A percentile compares a stretch with the other conserved stretches of the same genome.
These are phyloP conservation scores for Thecaphora frezii DNA, from an alignment of 1,284 basidiomycete genomes.

Conservation along the genomic window DNA sequence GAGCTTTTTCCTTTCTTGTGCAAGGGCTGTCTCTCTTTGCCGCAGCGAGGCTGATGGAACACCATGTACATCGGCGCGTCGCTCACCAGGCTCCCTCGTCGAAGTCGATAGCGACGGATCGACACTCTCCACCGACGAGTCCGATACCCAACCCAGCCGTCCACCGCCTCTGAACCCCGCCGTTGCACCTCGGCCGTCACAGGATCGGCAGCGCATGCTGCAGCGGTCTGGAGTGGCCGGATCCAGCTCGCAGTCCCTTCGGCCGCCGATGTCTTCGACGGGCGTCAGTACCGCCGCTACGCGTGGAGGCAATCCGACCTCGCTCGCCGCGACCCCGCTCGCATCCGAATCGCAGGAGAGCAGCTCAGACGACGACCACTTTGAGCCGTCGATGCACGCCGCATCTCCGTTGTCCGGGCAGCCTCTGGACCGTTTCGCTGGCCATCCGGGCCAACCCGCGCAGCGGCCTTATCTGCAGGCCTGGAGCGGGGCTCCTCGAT, in stretches of 20 bases:
- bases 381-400: neutral
- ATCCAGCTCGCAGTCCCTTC: neutral
- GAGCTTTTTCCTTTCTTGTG: neutral
- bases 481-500: neutral
- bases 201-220: neutral
- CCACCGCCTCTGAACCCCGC: no score
- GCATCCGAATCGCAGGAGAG: constrained; percentile 11
- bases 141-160: neutral
- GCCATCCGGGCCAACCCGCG: neutral
- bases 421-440: neutral
- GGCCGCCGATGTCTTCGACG: constrained; percentile 8
- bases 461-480: neutral
- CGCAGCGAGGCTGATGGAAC: no score
- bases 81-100: constrained; percentile 13
- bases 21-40: no score
- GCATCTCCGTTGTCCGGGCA: neutral
- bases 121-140: neutral
- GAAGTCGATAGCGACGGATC: constrained; percentile 31
- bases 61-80: no score
- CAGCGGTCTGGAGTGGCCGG: no score
- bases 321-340: constrained; percentile 18
- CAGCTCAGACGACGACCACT: neutral
- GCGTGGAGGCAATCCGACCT: constrained; percentile 14
- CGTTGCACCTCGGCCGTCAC: neutral
- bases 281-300: constrained; percentile 37